Evolutionary conservation across 108 stramenopile species (phyloP), one percentile per base, ranked within the genome.

Genomic region (Cylindrotheca closterium): DNA sequence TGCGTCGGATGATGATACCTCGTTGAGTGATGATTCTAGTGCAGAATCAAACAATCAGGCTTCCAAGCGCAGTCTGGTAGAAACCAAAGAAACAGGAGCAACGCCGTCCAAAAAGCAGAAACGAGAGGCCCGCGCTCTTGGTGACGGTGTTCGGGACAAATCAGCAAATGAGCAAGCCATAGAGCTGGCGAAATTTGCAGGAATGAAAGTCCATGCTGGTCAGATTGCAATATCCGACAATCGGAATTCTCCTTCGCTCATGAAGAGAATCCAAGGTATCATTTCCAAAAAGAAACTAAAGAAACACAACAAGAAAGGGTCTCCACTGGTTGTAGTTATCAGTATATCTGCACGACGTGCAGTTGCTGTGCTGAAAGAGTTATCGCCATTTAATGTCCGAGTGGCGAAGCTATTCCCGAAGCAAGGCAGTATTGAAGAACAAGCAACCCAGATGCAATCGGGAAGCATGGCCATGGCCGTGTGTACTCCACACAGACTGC

Each of bases 361-460:
- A 21, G 89, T 94, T 0, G 78, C 71, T 25, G 71, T 94, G 17
- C 70, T 90, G 64, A 88, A 89, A 60, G 84, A 85, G 46, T 32
- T 90, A 15, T 60, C 84, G 15, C 68, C 74, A 4, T 49, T 89
- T 30, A 86, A 84, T 50, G 57, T 88, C 25, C 81, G 87, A 1
- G 74, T 74, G 2, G 89, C 87, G 10, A 94, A 94, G 59, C 61
- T 94, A 1, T 94, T 94, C 75, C 84, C 92, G 12, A 94, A 94
- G 52, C 87, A 94, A 27, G 71, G 81, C 51, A 79, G 63, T 10
- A 71, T 94, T 8, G 81, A 82, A 25, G 78, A 79, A 30, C 92
- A 94, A 54, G 66, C 67, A 10, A 70, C 71, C 17, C 55, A 86
- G 60, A 60, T 90, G 21, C 33, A 65, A 29, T 37, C 51, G 0